Evolutionary conservation across 331 rosid species (phyloP), one percentile per base, ranked within the genome.

Genomic region (Acacia concinna): DNA sequence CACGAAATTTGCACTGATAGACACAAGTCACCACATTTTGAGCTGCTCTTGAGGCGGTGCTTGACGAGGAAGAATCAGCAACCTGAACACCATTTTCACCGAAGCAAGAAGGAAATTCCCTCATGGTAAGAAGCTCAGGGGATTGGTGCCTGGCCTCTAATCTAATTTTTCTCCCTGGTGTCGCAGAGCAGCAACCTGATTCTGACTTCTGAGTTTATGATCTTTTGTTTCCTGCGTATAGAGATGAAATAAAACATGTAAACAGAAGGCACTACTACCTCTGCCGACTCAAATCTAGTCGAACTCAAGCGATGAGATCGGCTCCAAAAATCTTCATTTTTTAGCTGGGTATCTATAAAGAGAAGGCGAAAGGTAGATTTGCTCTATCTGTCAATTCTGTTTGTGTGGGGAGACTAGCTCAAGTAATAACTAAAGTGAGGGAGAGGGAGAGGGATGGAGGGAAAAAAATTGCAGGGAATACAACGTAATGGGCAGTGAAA

Each of bases 1-100:
- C 86, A 6, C 76, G 78, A 64, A 86, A 78, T 74, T 89, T 87
- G 69, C 92, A 88, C 44, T 81, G 97, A 46, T 93, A 93, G 14
- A 93, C 87, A 67, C 94, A 93, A 34, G 97, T 86, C 12, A 91
- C 97, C 69, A 79, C 78, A 82, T 89, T 93, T 69, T 89, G 97
- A 51, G 97, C 86, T 73, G 83, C 62, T 86, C 82, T 91, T 60
- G 84, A 57, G 35, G 80, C 60, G n/a, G 84, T 41, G 13, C 84
- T 85, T 25, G 92, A 91, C 0, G 89, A 86, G 15, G 86, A 86
- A 18, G 92, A 88, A 84, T 93, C 93, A 17, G 89, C 91, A 60
- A 93, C 86, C 81, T 93, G 97, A 28, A 93, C 87, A 27, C 94
- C 97, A 77, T 84, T 93, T 82, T 93, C 97, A n/a, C 97, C 97